phyloP scores from a whole-genome alignment of 768 basidiomycete genomes.

The Thelephora ganbajun region DNA sequence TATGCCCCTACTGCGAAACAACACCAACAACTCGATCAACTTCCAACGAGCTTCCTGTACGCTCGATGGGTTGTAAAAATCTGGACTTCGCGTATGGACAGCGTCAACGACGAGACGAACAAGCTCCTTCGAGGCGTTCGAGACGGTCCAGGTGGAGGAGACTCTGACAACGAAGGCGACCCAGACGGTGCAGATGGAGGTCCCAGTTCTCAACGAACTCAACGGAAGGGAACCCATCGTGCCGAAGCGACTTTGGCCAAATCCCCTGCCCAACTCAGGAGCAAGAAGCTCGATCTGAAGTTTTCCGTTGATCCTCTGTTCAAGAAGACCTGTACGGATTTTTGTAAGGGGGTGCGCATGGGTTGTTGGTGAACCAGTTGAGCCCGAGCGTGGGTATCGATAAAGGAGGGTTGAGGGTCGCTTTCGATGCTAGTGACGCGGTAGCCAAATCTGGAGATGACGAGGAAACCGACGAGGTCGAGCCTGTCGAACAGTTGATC shows the following conservation, averaged over 20 bases:
- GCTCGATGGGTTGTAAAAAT: slow-evolving; percentile 97
- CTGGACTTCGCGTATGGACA: slow-evolving; percentile 96
- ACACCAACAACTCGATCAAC: slow-evolving; percentile 91
- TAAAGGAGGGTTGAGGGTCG: slow-evolving; percentile 72
- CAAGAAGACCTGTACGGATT: slow-evolving; percentile 94
- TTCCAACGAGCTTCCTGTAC: slow-evolving; percentile 98
- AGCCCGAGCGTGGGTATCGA: slow-evolving; percentile 64
- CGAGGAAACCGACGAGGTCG: slow-evolving; percentile 47
- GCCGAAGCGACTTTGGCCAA: slow-evolving; percentile 85
- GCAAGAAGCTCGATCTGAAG: slow-evolving; percentile 91
- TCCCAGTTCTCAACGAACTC: slow-evolving; percentile 22
- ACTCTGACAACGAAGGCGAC: slow-evolving; percentile 38
- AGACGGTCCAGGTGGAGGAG: slow-evolving; percentile 34
- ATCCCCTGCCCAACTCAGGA: slow-evolving; percentile 61
- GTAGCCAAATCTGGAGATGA: slow-evolving; percentile 61
- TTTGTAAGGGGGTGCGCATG: slow-evolving; percentile 95
- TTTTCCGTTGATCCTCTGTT: slow-evolving; percentile 95
- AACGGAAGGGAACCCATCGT: slow-evolving; percentile 48
- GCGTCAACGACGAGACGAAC: slow-evolving; percentile 91
- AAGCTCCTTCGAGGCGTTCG: slow-evolving; percentile 86
- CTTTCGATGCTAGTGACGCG: slow-evolving; percentile 93
- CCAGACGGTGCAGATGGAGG: slow-evolving; percentile 49
- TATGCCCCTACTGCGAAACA: slow-evolving; percentile 89
- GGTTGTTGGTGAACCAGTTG: slow-evolving; percentile 93
- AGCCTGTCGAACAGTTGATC: slow-evolving; percentile 58